These are phyloP conservation scores for Theobroma grandiflorum DNA, from an alignment of 441 rosid species.

Conservation along the genomic window DNA sequence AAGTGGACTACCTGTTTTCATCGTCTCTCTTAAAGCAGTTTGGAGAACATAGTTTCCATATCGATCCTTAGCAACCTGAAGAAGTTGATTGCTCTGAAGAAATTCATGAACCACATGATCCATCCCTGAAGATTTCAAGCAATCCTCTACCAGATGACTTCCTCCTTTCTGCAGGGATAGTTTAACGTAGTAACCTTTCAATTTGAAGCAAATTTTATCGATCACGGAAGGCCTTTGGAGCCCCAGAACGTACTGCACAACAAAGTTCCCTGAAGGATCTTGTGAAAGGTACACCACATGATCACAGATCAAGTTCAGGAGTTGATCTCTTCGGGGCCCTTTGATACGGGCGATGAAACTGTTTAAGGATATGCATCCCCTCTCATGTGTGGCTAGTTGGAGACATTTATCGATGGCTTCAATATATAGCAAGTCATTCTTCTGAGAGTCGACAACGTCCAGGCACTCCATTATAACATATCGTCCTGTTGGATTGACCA, in stretches of 20 bases:
- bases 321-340: constrained; percentile 31
- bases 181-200: constrained; percentile 32
- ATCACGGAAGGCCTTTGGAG: constrained; percentile 28
- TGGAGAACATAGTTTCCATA: constrained; percentile 55
- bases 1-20: not conserved
- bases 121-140: constrained; percentile 36
- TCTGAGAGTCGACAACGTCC: constrained; percentile 24
- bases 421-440: constrained; percentile 19
- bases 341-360: constrained; percentile 29
- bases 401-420: constrained; percentile 24
- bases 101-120: constrained; percentile 32
- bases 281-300: constrained; percentile 39
- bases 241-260: constrained; percentile 42
- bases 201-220: constrained; percentile 21
- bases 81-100: constrained; percentile 22
- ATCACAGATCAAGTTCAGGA: constrained; percentile 27
- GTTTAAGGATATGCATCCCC: constrained; percentile 41
- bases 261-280: constrained; percentile 45
- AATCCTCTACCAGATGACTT: constrained; percentile 49
- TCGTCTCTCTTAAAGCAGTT: constrained; percentile 32
- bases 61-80: constrained; percentile 37
- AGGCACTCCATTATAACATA: constrained; percentile 33
- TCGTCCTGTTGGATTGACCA: constrained; percentile 32
- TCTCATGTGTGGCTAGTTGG: constrained; percentile 28
- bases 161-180: constrained; percentile 41